phyloP scores from a whole-genome alignment of 75 land plant species.

The Picea glauca region DNA sequence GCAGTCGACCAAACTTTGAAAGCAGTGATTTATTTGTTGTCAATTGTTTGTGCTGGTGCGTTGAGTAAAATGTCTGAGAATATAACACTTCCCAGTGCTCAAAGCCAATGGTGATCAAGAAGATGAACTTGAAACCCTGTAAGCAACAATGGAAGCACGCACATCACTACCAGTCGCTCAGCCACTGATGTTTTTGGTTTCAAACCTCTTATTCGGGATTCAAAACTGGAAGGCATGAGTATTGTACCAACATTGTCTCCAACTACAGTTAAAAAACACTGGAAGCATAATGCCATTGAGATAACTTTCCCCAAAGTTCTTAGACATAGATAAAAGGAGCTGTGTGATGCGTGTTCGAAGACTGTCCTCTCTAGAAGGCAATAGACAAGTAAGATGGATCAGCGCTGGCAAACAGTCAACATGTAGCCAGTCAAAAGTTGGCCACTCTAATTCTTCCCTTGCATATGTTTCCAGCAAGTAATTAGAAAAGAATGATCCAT shows the following conservation, averaged over 20 bases:
- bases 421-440: conserved; percentile 84
- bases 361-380: conserved; percentile 64
- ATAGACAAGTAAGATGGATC: conserved; percentile 58
- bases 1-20: too few species aligned
- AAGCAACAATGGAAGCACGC: conserved; percentile 85
- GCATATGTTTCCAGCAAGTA: conserved; percentile 67
- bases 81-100: too few species aligned
- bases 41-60: too few species aligned
- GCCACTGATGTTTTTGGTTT: conserved; percentile 65
- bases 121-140: conserved; percentile 29
- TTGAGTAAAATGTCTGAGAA: too few species aligned
- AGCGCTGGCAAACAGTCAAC: conserved; percentile 71
- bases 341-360: conserved; percentile 73
- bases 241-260: conserved; percentile 64
- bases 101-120: too few species aligned
- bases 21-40: too few species aligned
- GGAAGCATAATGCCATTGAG: conserved; percentile 72
- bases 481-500: conserved; percentile 38
- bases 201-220: conserved; percentile 63
- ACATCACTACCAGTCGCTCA: conserved; percentile 58
- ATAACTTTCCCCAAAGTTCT: conserved; percentile 65
- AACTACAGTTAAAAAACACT: conserved; percentile 57
- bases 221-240: conserved; percentile 39
- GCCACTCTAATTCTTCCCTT: conserved; percentile 70
- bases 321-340: conserved; percentile 58